Evolutionary conservation across 148 eudicot genomes (phyloP), one percentile per base, ranked within the genome.

Genomic region (Vaccinium myrtillus): DNA sequence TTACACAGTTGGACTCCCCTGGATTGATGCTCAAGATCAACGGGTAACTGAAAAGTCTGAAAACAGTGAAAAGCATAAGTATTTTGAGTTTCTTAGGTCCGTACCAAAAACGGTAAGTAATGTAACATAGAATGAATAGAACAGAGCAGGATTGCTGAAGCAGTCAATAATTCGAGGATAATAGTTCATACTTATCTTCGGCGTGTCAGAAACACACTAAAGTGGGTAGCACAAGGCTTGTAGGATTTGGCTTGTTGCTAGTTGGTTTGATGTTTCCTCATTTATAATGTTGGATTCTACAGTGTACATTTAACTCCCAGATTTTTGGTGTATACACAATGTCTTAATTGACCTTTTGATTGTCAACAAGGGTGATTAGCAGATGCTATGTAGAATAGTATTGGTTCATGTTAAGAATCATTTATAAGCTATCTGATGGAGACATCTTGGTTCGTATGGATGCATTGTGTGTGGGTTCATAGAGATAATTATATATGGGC

Each of bases 21-120:
- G 18, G 61, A 13, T 51, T 77, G 32, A 19, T 49, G 19, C 43
- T 25, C 30, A 1, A 25, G 36, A 19, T 25, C 16, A 2, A 25
- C 0, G 21, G 59, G 25, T 77, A 77, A 77, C 36, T 74, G 53
- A 49, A 36, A 0, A 36, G 39, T 36, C 39, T 36, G 39, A 36
- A 36, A 36, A 36, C 39, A 36, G 39, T 36, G 39, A 36, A 81
- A 23, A 19, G 23, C 58, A 15, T 8, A 25, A 43, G 83, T 27
- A 65, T 65, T 81, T 80, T 65, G 70, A 30, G 18, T 80, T 71
- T 36, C 48, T 13, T 32, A 36, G 76, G 46, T 71, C 16, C 75
- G 30, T 14, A 19, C 43, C 39, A 70, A 14, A 70, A 13, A 30
- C 14, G 75, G 71, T 9, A 65, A 65, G 32, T 23, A 23, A 65